Base-by-base conservation (phyloP, 75 land plant species). In the Pseudotsuga menziesii region DNA sequence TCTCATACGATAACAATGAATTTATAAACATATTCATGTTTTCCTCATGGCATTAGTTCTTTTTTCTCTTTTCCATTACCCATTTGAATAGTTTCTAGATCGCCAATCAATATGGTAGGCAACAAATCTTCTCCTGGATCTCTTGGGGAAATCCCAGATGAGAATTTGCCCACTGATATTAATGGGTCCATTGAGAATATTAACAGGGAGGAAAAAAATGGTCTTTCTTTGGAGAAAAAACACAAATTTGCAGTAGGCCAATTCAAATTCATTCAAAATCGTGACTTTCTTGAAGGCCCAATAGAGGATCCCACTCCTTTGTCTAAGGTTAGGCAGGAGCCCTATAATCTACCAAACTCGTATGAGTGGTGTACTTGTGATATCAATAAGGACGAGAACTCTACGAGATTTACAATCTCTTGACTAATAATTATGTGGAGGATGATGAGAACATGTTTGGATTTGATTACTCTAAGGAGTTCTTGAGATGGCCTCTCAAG, bases 401-500 rank as follows among this genome's bases (percentile, higher is more conserved):
- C n/a, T n/a, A n/a, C n/a, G n/a, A n/a, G n/a, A n/a, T n/a, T n/a
- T n/a, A n/a, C n/a, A n/a, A n/a, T n/a, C n/a, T n/a, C n/a, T n/a
- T n/a, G n/a, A n/a, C n/a, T n/a, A n/a, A n/a, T n/a, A n/a, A n/a
- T n/a, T n/a, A n/a, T n/a, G n/a, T n/a, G n/a, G n/a, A n/a, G n/a
- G n/a, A n/a, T n/a, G n/a, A n/a, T n/a, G n/a, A n/a, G n/a, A n/a
- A n/a, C n/a, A n/a, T n/a, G n/a, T n/a, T n/a, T n/a, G n/a, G n/a
- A n/a, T n/a, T n/a, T n/a, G n/a, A n/a, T n/a, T n/a, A n/a, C n/a
- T n/a, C n/a, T n/a, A n/a, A n/a, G n/a, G n/a, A n/a, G n/a, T n/a
- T n/a, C n/a, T n/a, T n/a, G n/a, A n/a, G n/a, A n/a, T n/a, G 94
- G 94, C 92, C 94, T 25, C 82, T 92, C 22, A 83, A 77, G n/a